Conservation (phyloP, 257 asterid genomes). For the Avicennia marina region DNA sequence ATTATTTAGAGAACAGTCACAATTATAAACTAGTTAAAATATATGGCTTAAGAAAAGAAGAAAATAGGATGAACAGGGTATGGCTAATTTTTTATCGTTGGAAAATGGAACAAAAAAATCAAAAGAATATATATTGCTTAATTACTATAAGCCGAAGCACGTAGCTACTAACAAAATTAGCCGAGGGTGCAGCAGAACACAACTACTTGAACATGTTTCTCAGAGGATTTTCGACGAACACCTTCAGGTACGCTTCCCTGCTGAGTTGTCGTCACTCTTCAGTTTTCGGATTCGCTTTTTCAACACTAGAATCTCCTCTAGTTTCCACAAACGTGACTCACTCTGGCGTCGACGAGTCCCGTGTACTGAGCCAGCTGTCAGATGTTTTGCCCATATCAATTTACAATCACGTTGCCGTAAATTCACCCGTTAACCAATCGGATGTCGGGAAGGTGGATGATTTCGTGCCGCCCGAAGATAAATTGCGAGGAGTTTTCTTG, state of each 20-base stretch:
- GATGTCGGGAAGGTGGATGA: slow-evolving; percentile 36
- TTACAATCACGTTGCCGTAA: slow-evolving; percentile 15
- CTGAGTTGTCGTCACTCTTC: slow-evolving; percentile 13
- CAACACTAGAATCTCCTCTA: slow-evolving; percentile 25
- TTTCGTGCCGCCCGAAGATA: slow-evolving; percentile 69
- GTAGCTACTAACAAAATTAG: no score
- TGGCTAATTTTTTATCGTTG: no score
- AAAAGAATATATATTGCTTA: no score
- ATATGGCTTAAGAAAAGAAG: no score
- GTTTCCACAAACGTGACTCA: slow-evolving; percentile 5
- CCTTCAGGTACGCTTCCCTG: slow-evolving; percentile 15
- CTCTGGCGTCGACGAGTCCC: slow-evolving; percentile 38
- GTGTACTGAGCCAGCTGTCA: slow-evolving; percentile 52
- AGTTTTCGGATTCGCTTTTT: slow-evolving; percentile 14
- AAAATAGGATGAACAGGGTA: no score
- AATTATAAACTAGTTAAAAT: no score
- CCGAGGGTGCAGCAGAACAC: no score
- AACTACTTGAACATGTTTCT: slow-evolving; percentile 28
- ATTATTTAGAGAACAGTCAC: no score
- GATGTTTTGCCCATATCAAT: slow-evolving; percentile 47
- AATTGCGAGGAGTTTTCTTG: slow-evolving; percentile 74
- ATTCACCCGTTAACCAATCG: slow-evolving; percentile 15
- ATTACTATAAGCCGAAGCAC: no score
- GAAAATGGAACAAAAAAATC: no score
- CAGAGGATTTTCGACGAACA: slow-evolving; percentile 24